Base-by-base conservation (phyloP, 2,329 filamentous ascomycete species). In the Sporothrix inflata region DNA sequence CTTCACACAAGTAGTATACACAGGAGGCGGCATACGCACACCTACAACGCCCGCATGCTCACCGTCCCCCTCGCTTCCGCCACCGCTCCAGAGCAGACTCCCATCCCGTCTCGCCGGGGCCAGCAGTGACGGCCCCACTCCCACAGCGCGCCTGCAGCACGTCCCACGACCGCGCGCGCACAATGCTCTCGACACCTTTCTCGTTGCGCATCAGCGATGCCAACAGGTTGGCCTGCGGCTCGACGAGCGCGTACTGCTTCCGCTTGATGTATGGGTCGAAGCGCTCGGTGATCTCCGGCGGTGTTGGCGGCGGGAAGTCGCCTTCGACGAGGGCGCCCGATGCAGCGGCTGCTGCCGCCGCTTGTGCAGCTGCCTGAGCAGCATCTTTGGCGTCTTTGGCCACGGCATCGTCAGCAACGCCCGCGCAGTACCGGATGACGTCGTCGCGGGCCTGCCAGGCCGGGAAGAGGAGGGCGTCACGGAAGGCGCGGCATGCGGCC, bases 231-330 rank as follows among this genome's bases (percentile, higher is more conserved):
- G 94, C 96, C 75, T 94, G 86, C 16, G 92, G 86, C 82, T 98
- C 94, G 69, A 85, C 83, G 0, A 92, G 90, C 76, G 95, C 95
- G 80, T 93, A 97, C 38, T 94, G 85, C 7, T 86, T 92, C 30
- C 95, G 85, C 7, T 86, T 92, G 11, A 92, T 94, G 79, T 99
- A 99, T 1, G 96, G 96, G 83, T 99, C 96, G 73, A 98, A 80
- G 71, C 96, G 85, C 82, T 98, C 96, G 79, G 98, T 89, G 4
- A 98, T 90, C 0, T 95, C 85, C 4, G 45, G 60, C 14, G 38
- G 34, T 34, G 51, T 2, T n/a, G 45, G 21, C 0, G 38, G 40
- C n/a, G 38, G 16, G 21, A 7, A 24, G 57, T 61, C 49, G 21
- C 60, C 14, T 2, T 51, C 47, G 2, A 38, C 49, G 12, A 38